These are phyloP conservation scores for Citrullus colocynthis DNA, from an alignment of 306 rosid species.

Conservation along the genomic window DNA sequence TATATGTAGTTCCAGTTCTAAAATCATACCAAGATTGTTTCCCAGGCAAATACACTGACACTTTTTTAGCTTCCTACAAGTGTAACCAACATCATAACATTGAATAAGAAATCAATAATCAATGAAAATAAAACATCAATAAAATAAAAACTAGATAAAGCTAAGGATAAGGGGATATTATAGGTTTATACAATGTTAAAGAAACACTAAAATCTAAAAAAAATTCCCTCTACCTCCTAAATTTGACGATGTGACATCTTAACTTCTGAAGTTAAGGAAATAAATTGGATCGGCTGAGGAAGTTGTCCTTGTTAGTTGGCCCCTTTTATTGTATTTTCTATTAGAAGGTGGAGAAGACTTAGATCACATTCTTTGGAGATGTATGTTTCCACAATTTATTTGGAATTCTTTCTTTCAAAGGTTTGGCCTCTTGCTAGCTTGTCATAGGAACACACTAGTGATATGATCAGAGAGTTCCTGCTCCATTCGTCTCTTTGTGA, in stretches of 20 bases:
- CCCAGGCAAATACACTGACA: conserved; percentile 83
- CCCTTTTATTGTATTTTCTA: too few relatives aligned
- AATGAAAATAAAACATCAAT: neutral
- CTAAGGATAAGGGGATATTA: neutral
- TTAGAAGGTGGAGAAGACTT: neutral
- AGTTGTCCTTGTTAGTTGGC: neutral
- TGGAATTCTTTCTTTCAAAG: neutral
- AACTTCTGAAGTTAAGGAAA: neutral
- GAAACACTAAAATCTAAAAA: neutral
- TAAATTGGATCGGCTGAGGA: neutral
- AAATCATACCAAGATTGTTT: conserved; percentile 77
- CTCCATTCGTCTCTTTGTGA: too few relatives aligned
- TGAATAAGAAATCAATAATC: neutral
- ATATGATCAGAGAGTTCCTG: too few relatives aligned
- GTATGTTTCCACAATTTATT: too few relatives aligned
- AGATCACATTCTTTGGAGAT: neutral
- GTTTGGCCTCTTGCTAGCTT: neutral
- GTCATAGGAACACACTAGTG: neutral
- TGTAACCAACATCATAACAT: neutral
- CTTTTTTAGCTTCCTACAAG: conserved; percentile 52
- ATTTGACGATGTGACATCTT: neutral
- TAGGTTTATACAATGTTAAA: neutral
- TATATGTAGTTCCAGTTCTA: conserved; percentile 55
- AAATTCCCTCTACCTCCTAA: neutral
- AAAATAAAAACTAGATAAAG: neutral